Evolutionary conservation across 78 protist genomes (phyloP), one percentile per base, ranked within the genome.

Genomic region (Neovahlkampfia damariscottae): DNA sequence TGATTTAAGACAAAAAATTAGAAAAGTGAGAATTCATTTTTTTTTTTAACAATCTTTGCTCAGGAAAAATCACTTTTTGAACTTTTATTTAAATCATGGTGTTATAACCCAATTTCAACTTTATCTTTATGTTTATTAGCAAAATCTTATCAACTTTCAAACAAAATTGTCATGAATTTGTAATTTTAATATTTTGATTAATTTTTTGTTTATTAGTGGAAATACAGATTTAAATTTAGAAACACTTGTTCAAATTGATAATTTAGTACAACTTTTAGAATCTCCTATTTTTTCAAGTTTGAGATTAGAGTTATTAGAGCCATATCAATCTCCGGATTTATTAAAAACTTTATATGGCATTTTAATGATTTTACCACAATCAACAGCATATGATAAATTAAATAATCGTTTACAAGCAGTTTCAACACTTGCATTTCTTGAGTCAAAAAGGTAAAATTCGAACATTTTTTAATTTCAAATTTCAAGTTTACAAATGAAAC

Each of bases 281-380:
- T 87, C 95, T 40, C 98, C 98, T 3, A 80, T 89, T 40, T 95
- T 95, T 73, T 66, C 92, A 67, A 58, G 39, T 36, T 38, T 87
- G 28, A 81, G 92, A 0, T 82, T 91, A 38, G 91, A 81, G 19
- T 84, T 90, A 74, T 83, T 86, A n/a, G 91, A 90, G 41, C 89
- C 85, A 0, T 70, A 67, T 27, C 19, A 0, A 19, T 58, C 91
- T 41, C 95, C 95, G 9, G 76, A 67, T 76, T 78, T 96, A 7
- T 34, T 91, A 67, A 86, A 89, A 78, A 9, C 82, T 9, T 83
- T 96, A 0, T 94, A 89, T 50, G 99, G 98, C 30, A 2, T 96
- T 27, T 82, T 96, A 36, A 96, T 96, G 99, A 88, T 96, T 1
- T 89, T 96, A 19, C 99, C 99, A 34, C 99, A 96, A 81, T 59